Evolutionary conservation across 2,329 filamentous ascomycete species (phyloP).

Genomic region (Aspergillus amoenus): DNA sequence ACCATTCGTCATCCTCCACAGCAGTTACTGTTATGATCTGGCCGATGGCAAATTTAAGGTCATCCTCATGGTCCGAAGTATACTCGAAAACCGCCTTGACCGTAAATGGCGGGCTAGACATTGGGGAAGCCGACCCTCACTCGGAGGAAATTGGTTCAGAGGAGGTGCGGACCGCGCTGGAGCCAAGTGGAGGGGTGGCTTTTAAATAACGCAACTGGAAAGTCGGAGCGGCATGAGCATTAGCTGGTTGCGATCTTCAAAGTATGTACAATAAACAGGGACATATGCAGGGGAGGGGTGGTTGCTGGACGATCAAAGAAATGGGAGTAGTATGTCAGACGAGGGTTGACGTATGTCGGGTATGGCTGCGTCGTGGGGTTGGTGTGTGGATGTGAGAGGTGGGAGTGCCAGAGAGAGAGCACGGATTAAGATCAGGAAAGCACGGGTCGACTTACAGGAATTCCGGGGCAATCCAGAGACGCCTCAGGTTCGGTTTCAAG

Average conservation of each 20-base stretch:
- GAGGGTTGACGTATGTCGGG: constrained; percentile 26
- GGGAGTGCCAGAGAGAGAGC: constrained; percentile 5
- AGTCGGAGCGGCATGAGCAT: constrained; percentile 17
- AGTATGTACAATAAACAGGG: constrained; percentile 21
- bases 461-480: not conserved
- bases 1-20: constrained; percentile 92
- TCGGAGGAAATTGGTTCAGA: constrained; percentile 17
- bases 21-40: constrained; percentile 94
- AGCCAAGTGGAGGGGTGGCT: constrained; percentile 10
- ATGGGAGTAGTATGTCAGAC: constrained; percentile 31
- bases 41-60: constrained; percentile 79
- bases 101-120: constrained; percentile 75
- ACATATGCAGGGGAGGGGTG: constrained; percentile 14
- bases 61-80: constrained; percentile 87
- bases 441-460: constrained; percentile 15
- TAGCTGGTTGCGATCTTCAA: constrained; percentile 21
- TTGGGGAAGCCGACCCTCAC: constrained; percentile 47
- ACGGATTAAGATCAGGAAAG: not conserved
- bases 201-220: constrained; percentile 1
- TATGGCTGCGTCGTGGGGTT: constrained; percentile 26
- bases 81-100: constrained; percentile 98
- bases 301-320: constrained; percentile 15
- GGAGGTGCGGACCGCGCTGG: constrained; percentile 9
- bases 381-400: constrained; percentile 18
- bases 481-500: constrained; percentile 1